Evolutionary conservation across 305 asterid genomes (phyloP).

Genomic region (Solanum hybrid): DNA sequence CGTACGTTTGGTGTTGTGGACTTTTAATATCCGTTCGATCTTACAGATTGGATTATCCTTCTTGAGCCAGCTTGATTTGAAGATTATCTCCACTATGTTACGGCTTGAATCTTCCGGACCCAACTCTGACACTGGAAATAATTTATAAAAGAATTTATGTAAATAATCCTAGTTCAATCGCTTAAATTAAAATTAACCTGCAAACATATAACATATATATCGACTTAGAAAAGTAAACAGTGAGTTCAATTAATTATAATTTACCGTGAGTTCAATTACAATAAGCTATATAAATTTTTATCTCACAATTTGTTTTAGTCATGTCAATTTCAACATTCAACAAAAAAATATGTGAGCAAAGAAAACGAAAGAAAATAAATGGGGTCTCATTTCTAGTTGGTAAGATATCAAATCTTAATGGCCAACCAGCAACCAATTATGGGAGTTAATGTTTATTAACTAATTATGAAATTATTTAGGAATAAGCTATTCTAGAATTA

Average conservation of each 20-base stretch:
- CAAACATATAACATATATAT: background rate
- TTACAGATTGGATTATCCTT: constrained; percentile 33
- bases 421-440: background rate
- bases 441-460: background rate
- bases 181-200: too few species aligned
- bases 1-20: constrained; percentile 34
- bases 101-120: constrained; percentile 41
- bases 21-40: constrained; percentile 41
- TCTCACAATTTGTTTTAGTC: too few species aligned
- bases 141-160: too few species aligned
- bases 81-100: constrained; percentile 36
- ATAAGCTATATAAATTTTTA: too few species aligned
- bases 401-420: background rate
- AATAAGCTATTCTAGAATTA: background rate
- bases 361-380: background rate
- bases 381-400: background rate
- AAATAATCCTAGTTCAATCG: background rate
- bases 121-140: constrained; percentile 27
- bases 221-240: too few species aligned
- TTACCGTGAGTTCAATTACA: too few species aligned
- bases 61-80: constrained; percentile 44
- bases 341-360: background rate
- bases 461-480: background rate
- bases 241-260: too few species aligned
- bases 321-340: background rate